Conservation (phyloP, 2,329 filamentous ascomycete species). For the Microascus cirrosus region DNA sequence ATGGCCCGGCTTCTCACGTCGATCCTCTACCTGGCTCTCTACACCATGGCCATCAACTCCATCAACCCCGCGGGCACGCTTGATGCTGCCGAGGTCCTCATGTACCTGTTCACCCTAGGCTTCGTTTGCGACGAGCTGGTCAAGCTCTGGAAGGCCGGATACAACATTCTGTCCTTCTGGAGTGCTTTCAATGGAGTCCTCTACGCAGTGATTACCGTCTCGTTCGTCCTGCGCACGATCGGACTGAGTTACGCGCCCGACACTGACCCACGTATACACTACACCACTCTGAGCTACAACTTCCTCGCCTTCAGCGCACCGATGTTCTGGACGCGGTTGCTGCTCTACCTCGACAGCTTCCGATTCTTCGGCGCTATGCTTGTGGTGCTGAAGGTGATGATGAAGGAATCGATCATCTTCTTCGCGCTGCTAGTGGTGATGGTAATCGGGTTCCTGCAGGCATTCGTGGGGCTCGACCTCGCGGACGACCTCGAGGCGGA, state of each 20-base stretch:
- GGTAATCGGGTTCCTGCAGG: slow-evolving; percentile 79
- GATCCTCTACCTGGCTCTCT: slow-evolving; percentile 71
- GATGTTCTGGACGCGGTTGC: slow-evolving; percentile 90
- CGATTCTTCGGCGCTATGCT: slow-evolving; percentile 98
- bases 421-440: slow-evolving; percentile 83
- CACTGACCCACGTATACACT: slow-evolving; percentile 36
- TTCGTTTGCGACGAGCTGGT: slow-evolving; percentile 79
- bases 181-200: slow-evolving; percentile 85
- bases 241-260: slow-evolving; percentile 49
- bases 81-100: slow-evolving; percentile 68
- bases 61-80: slow-evolving; percentile 78
- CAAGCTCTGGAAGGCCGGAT: slow-evolving; percentile 91
- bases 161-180: slow-evolving; percentile 91
- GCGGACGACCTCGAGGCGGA: slow-evolving; percentile 59
- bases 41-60: slow-evolving; percentile 86
- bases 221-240: slow-evolving; percentile 67
- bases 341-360: slow-evolving; percentile 88
- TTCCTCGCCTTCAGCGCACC: slow-evolving; percentile 87
- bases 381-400: slow-evolving; percentile 90
- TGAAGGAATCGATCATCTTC: slow-evolving; percentile 91
- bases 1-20: slow-evolving; percentile 77
- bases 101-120: slow-evolving; percentile 86
- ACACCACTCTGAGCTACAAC: slow-evolving; percentile 82
- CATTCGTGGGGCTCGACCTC: slow-evolving; percentile 84
- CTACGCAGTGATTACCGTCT: slow-evolving; percentile 68